Base-by-base conservation (phyloP, 2,329 filamentous ascomycete genomes). In the Fusarium bulbicola region DNA sequence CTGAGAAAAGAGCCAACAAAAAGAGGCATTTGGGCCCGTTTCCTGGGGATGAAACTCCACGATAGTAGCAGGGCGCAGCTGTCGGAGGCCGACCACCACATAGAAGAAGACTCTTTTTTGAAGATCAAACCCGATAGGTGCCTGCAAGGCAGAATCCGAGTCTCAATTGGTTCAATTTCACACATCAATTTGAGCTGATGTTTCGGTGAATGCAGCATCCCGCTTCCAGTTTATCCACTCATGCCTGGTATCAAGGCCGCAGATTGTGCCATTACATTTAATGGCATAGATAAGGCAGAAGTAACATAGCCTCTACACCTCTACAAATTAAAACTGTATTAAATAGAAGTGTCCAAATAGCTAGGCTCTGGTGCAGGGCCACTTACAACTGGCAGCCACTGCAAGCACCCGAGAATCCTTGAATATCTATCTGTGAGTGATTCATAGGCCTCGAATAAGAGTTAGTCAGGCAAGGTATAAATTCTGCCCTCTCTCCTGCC, bases 31-130 rank as follows among this genome's bases (percentile, higher is more conserved):
- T 15, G 5, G 6, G n/a, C 49, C 32, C 49, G 32, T 16, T 26
- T 36, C 36, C 49, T 36, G 8, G 49, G 26, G 16, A 52, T 53
- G 30, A 28, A 39, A 21, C 50, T 53, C 49, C 5, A 26, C 4
- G 34, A 28, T 4, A 16, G 18, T 18, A 39, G 20, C 34, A 53
- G 10, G 50, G 54, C 66, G 66, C 66, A 61, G 66, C 47, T 42
- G 46, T 40, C 13, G 46, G 46, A 53, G 58, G 58, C 45, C 36
- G n/a, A 34, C 26, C 58, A 53, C 24, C 28, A 24, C 11, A 43
- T 3, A 43, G 13, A 3, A 28, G 16, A 42, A 12, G 13, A 18
- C 28, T 20, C 1, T 14, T 28, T 16, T 8, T 18, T 14, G 11
- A 6, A n/a, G 11, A 36, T 20, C 24, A 18, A 7, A 18, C 14